Base-by-base conservation (phyloP, 176 grass and related monocot genomes). In the Coix lacrymajobi region DNA sequence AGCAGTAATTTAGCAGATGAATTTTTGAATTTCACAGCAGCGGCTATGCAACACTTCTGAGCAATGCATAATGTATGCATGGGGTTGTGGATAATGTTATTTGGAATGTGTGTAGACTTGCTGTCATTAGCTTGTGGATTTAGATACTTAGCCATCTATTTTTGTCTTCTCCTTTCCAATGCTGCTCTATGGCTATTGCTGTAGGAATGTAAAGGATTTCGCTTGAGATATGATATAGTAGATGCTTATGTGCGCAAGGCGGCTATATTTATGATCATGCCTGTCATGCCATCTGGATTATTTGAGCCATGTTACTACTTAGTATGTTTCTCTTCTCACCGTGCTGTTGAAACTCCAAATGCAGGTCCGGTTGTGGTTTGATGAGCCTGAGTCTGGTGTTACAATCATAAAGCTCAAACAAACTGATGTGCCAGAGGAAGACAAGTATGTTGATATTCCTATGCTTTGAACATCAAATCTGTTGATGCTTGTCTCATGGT, bases 351-450 rank as follows among this genome's bases (percentile, higher is more conserved):
- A 71, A 67, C 48, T 82, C 71, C 64, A 61, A 88, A 28, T 92
- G 83, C 88, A 99, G 96, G 96, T 99, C 41, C 87, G 87, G 40
- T 66, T 99, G 68, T 66, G 64, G 20, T 92, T 99, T 89, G 96
- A 99, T 56, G 96, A 99, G 77, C 93, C 93, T 0, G 93, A 99
- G 26, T 86, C 93, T 16, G 96, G 96, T 77, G 83, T 94, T 52
- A 96, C 96, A n/a, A 82, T 93, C 48, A 87, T 96, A 81, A 99
- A 88, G 64, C 91, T 99, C 62, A 93, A 83, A 71, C 96, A 99
- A 83, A 96, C 93, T 24, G 87, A 99, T 83, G 87, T 96, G n/a
- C 96, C 96, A 43, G 91, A 89, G 77, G 96, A 99, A 88, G 96
- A 99, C 79, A 99, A 88, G 96, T 94, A 90, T 75, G 78, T 61